Conservation (phyloP, 176 grass and related monocot genomes). For the Aegilops tauschii region DNA sequence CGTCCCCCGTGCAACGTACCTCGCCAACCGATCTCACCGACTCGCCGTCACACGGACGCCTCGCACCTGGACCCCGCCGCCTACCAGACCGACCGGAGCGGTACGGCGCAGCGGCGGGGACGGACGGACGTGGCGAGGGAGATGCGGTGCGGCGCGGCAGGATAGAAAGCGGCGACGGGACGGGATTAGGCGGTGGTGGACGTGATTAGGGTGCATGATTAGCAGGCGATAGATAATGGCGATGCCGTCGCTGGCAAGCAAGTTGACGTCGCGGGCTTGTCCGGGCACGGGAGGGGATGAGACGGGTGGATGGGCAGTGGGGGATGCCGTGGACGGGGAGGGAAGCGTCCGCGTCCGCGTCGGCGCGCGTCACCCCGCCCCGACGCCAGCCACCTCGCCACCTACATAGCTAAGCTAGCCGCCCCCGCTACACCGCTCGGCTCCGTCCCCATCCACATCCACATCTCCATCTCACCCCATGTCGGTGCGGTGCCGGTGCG, state of each 20-base stretch:
- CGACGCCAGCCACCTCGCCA: neutral
- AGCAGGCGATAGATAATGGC: neutral
- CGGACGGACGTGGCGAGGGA: neutral
- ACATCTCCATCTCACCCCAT: neutral
- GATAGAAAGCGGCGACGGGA: neutral
- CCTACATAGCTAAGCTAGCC: neutral
- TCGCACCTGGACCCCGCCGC: neutral
- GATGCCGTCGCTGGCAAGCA: constrained; percentile 35
- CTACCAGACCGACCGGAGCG: too few species aligned
- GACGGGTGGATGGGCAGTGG: neutral
- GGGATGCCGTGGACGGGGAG: constrained; percentile 39
- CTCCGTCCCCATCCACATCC: too few species aligned
- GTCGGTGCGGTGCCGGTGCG: constrained; percentile 32
- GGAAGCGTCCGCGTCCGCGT: constrained; percentile 66
- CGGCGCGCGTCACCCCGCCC: constrained; percentile 22
- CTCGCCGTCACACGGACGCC: neutral
- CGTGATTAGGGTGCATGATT: constrained; percentile 12
- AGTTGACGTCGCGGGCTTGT: constrained; percentile 27
- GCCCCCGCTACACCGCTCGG: neutral
- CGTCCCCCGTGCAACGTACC: neutral
- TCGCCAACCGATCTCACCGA: neutral
- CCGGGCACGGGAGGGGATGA: constrained; percentile 9
- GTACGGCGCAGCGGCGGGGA: neutral
- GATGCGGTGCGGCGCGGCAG: neutral
- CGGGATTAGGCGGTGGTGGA: neutral